Evolutionary conservation across 2,329 filamentous ascomycete species (phyloP), one percentile per base, ranked within the genome.

Genomic region (Albophoma yamanashiensis): DNA sequence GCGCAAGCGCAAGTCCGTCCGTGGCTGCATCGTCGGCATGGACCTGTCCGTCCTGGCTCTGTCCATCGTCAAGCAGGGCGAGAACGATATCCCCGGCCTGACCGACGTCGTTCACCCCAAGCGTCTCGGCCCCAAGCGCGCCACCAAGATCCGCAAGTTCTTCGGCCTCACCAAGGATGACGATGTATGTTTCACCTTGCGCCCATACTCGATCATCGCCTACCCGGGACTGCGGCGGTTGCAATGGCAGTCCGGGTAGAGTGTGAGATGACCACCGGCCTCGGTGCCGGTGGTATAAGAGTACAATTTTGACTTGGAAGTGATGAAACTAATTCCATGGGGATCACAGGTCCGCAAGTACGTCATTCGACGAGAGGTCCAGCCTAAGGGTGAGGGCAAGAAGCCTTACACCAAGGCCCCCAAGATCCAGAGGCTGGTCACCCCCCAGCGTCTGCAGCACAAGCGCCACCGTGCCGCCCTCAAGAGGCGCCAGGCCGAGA

Each of bases 91-190:
- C 77, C 93, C 94, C 78, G 94, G 94, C 75, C 82, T 99, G 69
- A 99, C 94, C 84, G 94, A 99, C 80, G 87, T 89, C 78, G 92
- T 97, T 76, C 90, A 96, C 86, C 94, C 94, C 80, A 99, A 99
- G 91, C 90, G 94, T 75, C 90, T 99, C 76, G 94, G 94, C 73
- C 94, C 94, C 84, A 99, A 99, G 92, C 91, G 94, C 76, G 94
- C 94, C 77, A 96, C 92, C 84, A 99, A 97, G 92, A 97, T 99
- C 83, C 91, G 93, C 81, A 89, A 88, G 79, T 99, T 99, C 89
- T 99, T 97, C 85, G 88, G 91, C 84, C 90, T 99, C 87, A 93
- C 89, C 90, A 97, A 97, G 92, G 92, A 97, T 89, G 94, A 99
- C 86, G 94, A 99, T 90, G 93, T 97, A 89, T 87, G 90, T 92